These are phyloP conservation scores for Pulveroboletus frians DNA, from an alignment of 768 basidiomycete genomes.

Conservation along the genomic window DNA sequence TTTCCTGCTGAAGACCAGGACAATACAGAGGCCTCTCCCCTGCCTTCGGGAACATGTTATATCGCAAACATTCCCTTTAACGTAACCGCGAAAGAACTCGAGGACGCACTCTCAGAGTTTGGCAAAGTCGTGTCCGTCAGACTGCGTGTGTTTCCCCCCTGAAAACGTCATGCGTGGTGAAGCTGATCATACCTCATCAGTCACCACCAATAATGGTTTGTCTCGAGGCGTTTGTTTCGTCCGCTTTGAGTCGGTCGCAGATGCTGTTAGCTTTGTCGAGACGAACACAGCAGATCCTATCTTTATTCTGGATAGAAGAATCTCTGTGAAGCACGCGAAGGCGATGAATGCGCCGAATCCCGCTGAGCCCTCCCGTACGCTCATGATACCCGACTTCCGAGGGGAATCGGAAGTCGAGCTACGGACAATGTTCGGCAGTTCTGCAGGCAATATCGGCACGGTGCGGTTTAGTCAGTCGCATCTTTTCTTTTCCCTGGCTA, in stretches of 20 bases:
- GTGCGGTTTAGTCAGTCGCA: conserved; percentile 29
- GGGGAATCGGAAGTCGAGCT: conserved; percentile 23
- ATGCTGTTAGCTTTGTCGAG: conserved; percentile 35
- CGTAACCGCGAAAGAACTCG: conserved; percentile 37
- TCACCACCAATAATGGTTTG: conserved; percentile 31
- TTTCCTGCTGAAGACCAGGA: conserved; percentile 1
- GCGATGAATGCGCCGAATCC: background rate
- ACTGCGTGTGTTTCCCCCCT: conserved; percentile 35
- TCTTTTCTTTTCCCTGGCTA: background rate
- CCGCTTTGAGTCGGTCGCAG: conserved; percentile 34
- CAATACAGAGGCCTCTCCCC: background rate
- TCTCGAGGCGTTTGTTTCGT: conserved; percentile 44
- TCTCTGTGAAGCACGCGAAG: conserved; percentile 39
- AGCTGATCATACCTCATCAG: conserved; percentile 9
- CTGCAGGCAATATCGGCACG: conserved; percentile 13
- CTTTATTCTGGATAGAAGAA: conserved; percentile 42
- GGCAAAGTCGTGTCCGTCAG: conserved; percentile 37
- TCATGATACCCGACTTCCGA: conserved; percentile 27
- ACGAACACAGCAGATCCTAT: conserved; percentile 41
- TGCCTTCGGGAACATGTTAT: conserved; percentile 39
- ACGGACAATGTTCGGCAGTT: conserved; percentile 21
- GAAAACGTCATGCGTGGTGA: background rate
- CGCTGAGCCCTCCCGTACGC: conserved; percentile 27
- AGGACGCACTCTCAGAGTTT: conserved; percentile 39
- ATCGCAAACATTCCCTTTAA: conserved; percentile 53